Conservation (phyloP, 2,329 filamentous ascomycete genomes). For the Talaromyces sp. region DNA sequence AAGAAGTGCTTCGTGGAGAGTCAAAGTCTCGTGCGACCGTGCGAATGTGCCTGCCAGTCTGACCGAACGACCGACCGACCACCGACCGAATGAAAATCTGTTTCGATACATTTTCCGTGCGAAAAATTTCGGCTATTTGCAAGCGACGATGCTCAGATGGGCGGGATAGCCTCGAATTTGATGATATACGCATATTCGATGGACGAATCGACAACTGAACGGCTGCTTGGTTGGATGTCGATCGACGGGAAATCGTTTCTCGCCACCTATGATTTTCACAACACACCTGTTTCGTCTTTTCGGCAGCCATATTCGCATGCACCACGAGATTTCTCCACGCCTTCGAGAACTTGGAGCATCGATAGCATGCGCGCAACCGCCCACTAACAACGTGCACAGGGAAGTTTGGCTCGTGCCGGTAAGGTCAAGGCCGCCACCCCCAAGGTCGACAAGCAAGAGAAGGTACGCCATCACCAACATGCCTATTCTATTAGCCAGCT, state of each 20-base stretch:
- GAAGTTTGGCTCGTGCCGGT: conserved; percentile 77
- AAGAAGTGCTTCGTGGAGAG: neutral
- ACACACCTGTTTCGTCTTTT: neutral
- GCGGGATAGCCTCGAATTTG: neutral
- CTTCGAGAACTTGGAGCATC: neutral
- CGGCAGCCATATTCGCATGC: conserved; percentile 67
- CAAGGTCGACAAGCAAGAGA: conserved; percentile 44
- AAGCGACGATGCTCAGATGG: neutral
- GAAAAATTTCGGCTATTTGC: neutral
- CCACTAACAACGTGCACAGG: neutral
- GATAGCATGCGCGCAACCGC: neutral
- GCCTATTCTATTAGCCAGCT: conserved; percentile 31
- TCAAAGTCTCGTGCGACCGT: neutral
- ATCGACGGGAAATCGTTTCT: neutral
- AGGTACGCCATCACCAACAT: conserved; percentile 2
- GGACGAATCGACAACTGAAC: neutral
- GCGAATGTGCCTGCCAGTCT: neutral
- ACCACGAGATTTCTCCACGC: neutral
- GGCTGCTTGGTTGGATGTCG: neutral
- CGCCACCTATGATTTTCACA: neutral
- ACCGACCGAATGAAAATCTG: neutral
- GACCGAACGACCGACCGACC: neutral
- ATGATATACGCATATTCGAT: neutral
- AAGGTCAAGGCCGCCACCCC: conserved; percentile 89
- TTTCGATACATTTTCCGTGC: neutral